Evolutionary conservation across 2,329 filamentous ascomycete species (phyloP), one percentile per base, ranked within the genome.

Genomic region (Graphilbum sp.): DNA sequence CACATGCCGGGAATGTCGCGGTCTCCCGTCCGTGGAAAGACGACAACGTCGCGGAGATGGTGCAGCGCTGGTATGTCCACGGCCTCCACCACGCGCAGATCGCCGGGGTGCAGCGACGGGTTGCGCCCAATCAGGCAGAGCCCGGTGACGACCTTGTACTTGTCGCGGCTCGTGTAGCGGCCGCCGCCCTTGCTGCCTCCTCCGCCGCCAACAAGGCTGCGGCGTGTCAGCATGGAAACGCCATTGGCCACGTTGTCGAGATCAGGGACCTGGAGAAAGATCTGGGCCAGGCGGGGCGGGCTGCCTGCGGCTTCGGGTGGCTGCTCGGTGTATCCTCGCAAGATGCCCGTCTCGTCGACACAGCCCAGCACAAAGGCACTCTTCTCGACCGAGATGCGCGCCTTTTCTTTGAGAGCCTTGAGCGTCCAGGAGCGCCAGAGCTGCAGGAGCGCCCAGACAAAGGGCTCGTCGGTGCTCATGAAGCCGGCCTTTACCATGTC

Each of bases 321-420:
- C n/a, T n/a, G n/a, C n/a, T n/a, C n/a, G n/a, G n/a, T n/a, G n/a
- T n/a, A n/a, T n/a, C 90, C 90, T 43, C 73, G 67, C 9, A 98
- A 59, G 0, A 68, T 79, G 1, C 63, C 68, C 0, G 81, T 88
- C 56, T 98, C 90, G 47, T 98, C 90, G 6, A 88, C 73, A 44
- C 83, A 86, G 3, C 88, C 90, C 7, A 96, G 69, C 0, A 96
- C 66, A 51, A 92, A 93, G 1, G 86, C 87, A 1, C 88, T 86
- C 41, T 88, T 60, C 7, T 85, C 75, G 10, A 98, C 69, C 2
- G 75, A 67, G 32, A 98, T 84, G 21, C 80, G 79, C 0, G 88
- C 86, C 49, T 95, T 96, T 47, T 96, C 86, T 48, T 94, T 95
- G 16, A 98, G 67, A 12, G 80, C 70, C 51, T 93, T 94, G 47